Evolutionary conservation across 139 green algal genomes (phyloP), one percentile per base, ranked within the genome.

Genomic region (Closterium sp.): DNA sequence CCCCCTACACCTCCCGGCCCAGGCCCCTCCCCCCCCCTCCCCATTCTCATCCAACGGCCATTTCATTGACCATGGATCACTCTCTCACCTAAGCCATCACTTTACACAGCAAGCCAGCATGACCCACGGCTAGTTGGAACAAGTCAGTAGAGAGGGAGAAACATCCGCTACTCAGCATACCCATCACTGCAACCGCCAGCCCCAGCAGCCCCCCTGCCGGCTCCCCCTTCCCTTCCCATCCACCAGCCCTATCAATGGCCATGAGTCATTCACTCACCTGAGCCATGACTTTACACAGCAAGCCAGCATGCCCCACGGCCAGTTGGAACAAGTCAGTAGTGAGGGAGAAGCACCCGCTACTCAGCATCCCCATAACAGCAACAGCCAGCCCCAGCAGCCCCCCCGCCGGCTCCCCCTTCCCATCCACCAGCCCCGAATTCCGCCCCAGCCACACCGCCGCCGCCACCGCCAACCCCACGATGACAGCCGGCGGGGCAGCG

Each of bases 71-170:
- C 36, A 12, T 55, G 5, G 6, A 55, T 12, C 5, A 12, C 38
- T 12, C 10, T 28, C 55, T 2, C 16, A 76, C 55, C 55, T 76
- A 3, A 7, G 55, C 55, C 55, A 76, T 28, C 55, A 76, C 25
- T 76, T 28, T 76, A 76, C 55, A 76, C 12, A 76, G 16, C 55
- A 76, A 2, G 55, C 12, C 55, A 12, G 55, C 55, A 4, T 76
- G 55, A 3, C 16, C 23, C 23, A 76, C 55, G 25, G 55, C 55
- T 19, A 76, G 55, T 19, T 76, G 55, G 84, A 96, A 97, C 8
- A 96, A 92, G 64, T 97, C 96, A 89, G 95, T 97, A 34, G 96
- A 94, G 16, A 97, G 91, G 31, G 95, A 91, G 85, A 95, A 95
- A 23, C 90, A 96, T 16, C 94, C 92, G 0, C 95, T 97, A 89